Evolutionary conservation across 1,139 yeast species (phyloP).

Genomic region (Saccharomyces pastorianus): DNA sequence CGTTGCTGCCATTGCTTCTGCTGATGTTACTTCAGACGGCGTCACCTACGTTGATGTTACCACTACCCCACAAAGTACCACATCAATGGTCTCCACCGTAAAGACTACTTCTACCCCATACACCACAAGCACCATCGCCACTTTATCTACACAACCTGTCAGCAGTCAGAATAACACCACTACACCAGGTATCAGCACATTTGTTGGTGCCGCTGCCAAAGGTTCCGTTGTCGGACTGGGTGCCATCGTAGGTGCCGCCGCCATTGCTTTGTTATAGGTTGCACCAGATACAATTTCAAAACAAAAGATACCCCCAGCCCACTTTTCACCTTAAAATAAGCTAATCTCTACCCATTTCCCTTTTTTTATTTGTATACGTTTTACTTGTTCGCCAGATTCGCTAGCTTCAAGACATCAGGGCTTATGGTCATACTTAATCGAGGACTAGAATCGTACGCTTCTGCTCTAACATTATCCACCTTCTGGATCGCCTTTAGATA

Average conservation of each 20-base stretch:
- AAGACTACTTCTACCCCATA: constrained; percentile 30
- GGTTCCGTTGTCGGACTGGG: constrained; percentile 12
- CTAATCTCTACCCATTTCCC: neutral
- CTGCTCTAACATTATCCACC: too few relatives aligned
- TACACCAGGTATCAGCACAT: constrained; percentile 9
- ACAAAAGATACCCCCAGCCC: neutral
- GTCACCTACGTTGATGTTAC: constrained; percentile 31
- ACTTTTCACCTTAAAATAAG: neutral
- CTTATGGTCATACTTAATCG: neutral
- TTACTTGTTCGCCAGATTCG: neutral
- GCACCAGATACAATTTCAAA: neutral
- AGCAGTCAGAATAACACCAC: constrained; percentile 3
- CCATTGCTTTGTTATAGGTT: neutral
- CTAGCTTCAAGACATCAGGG: neutral
- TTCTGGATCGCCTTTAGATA: neutral
- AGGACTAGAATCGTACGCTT: neutral
- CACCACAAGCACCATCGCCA: constrained; percentile 26
- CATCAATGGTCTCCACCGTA: constrained; percentile 31
- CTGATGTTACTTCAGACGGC: constrained; percentile 17
- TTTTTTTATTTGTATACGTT: neutral
- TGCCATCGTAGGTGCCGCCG: constrained; percentile 13
- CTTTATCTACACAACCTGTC: constrained; percentile 5
- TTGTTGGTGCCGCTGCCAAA: constrained; percentile 11
- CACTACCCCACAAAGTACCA: constrained; percentile 31
- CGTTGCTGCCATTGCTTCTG: constrained; percentile 9